phyloP scores from a whole-genome alignment of 768 basidiomycete genomes.

The Candolleomyces aberdarensis region DNA sequence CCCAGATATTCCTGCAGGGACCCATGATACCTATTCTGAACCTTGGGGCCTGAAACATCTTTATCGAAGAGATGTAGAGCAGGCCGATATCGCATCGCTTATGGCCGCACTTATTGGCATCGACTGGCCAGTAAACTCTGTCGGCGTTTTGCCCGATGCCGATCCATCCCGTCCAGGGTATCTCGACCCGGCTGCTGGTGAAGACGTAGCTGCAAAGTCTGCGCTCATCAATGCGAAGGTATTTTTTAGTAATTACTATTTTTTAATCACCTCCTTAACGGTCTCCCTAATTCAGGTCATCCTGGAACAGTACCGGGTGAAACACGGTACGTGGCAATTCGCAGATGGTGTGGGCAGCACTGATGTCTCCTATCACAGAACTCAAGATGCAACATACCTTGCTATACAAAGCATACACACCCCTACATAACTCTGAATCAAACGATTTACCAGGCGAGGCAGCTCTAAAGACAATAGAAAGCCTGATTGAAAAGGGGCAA shows the following conservation, averaged over 20 bases:
- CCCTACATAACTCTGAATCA: slow-evolving; percentile 30
- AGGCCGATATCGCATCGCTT: slow-evolving; percentile 77
- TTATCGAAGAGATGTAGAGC: slow-evolving; percentile 71
- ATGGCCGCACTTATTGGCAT: slow-evolving; percentile 75
- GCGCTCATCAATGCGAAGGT: slow-evolving; percentile 68
- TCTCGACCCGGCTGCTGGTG: slow-evolving; percentile 42
- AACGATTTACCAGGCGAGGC: slow-evolving; percentile 31
- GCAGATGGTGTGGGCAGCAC: neutral
- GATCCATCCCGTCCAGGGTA: slow-evolving; percentile 61
- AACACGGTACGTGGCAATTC: slow-evolving; percentile 55
- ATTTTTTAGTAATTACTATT: neutral
- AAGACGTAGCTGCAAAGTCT: slow-evolving; percentile 47
- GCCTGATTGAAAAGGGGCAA: slow-evolving; percentile 34
- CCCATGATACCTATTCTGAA: slow-evolving; percentile 68
- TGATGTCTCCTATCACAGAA: slow-evolving; percentile 35
- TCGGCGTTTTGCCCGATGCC: slow-evolving; percentile 77
- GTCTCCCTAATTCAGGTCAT: slow-evolving; percentile 43
- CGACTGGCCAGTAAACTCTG: slow-evolving; percentile 78
- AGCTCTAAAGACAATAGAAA: slow-evolving; percentile 41
- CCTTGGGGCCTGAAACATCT: slow-evolving; percentile 61
- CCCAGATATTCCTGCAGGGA: slow-evolving; percentile 50
- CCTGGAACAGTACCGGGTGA: slow-evolving; percentile 73
- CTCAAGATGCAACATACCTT: slow-evolving; percentile 56
- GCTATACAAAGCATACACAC: slow-evolving; percentile 59
- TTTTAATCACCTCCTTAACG: neutral